Base-by-base conservation (phyloP, 768 basidiomycete species). In the Xerocomellus dryophilus region DNA sequence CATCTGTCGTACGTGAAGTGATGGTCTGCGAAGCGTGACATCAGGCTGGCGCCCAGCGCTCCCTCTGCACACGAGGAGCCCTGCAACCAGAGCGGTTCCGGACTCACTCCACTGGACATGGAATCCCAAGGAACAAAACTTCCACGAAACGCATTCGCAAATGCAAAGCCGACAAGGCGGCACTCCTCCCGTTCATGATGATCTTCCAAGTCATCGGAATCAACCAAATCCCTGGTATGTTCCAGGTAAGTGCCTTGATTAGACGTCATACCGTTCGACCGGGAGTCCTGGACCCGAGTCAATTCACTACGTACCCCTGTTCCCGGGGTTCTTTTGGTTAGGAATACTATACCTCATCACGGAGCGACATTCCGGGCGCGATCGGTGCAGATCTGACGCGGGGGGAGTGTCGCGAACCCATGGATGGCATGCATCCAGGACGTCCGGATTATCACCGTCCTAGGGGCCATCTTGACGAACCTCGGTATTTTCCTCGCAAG, bases 321-420 rank as follows among this genome's bases (percentile, higher is more conserved):
- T 7, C 12, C 11, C 5, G 29, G 18, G 18, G 7, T 14, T 25
- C 20, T 17, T 41, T 40, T 20, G 36, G 42, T 12, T 15, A 47
- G 46, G 51, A 47, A 42, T 34, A 53, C n/a, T 43, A 53, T 29
- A 48, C 41, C n/a, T 44, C 51, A 1, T 20, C 56, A 14, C 25
- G 17, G 11, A 36, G 51, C 27, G 32, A 23, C 11, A 39, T 53
- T 15, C 5, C 45, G 15, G 45, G 25, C n/a, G 51, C 51, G 5
- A 31, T 56, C 14, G 32, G 54, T 14, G 49, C 43, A 9, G 49
- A 49, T 14, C 43, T 50, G n/a, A 50, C 54, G 25, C 49, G 42
- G 43, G 7, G 36, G 40, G 32, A 38, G 53, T 6, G 35, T 41
- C 17, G 41, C 44, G 9, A 43, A 54, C 27, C 47, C 27, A 14